Base-by-base conservation (phyloP, 176 grass and related monocot species). In the Aegilops bicornis region DNA sequence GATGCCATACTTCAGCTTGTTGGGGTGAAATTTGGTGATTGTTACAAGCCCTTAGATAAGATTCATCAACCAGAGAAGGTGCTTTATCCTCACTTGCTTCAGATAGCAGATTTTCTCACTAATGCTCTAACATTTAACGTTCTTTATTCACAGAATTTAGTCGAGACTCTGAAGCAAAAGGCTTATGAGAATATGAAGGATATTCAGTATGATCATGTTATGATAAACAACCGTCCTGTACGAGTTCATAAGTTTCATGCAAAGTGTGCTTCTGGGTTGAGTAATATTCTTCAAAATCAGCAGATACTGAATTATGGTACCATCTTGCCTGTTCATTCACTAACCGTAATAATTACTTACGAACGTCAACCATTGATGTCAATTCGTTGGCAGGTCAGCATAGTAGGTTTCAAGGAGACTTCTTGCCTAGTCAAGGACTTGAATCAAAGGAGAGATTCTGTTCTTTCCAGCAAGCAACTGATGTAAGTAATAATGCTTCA, bases 1-100 rank as follows among this genome's bases (percentile, higher is more conserved):
- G 71, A 93, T 87, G 69, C 86, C 45, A 79, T 91, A 80, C 58
- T 91, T 86, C 56, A 74, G 7, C 82, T 85, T 86, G 91, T 93
- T 68, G 91, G 91, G 36, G 88, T 85, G 27, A 93, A 74, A 25
- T 93, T 91, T 43, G 70, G 71, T 50, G 71, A 65, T 67, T 68
- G n/a, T 35, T 93, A 93, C 85, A 93, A 82, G 58, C 70, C 85
- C 13, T 48, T 86, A 54, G 50, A 81, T 59, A 65, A 86, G 45
- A 71, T 93, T 65, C 3, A 79, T 29, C 61, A 80, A 88, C 22
- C 70, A 17, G 76, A 82, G 58, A 81, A 91, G 86, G 88, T 93
- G 52, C 4, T 9, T 19, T 81, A 40, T 84, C 48, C 77, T 81
- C 30, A 32, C 37, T 52, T 75, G 8, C 7, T 69, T 60, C 29